Base-by-base conservation (phyloP, 208 protist species). In the Wallacemonas rigidus region DNA sequence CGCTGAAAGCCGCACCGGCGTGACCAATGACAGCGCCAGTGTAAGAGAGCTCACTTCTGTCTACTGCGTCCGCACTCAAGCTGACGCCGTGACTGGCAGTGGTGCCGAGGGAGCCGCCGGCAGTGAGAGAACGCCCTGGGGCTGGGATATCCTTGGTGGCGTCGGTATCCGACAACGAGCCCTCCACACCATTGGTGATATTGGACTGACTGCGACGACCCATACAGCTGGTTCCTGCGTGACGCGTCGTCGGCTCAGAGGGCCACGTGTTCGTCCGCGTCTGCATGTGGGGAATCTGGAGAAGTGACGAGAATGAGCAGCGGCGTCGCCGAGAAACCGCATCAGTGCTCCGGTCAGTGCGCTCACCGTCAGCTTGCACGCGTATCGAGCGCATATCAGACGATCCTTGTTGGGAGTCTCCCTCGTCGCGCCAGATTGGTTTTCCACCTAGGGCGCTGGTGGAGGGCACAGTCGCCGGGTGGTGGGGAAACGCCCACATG, bases 31-130 rank as follows among this genome's bases (percentile, higher is more conserved):
- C 15, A n/a, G 14, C 15, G 14, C 53, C 60, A 8, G 1, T 38
- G 43, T 53, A 65, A 6, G 60, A 65, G 15, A 65, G 43, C 43
- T 50, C 41, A n/a, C 60, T 65, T 65, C 60, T 4, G 60, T 65
- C 60, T 6, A 15, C 60, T 3, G 60, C 60, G 40, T 65, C 60
- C 5, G 43, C 60, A 39, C 60, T 65, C 12, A 65, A 15, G 17
- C 60, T 65, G 41, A 65, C 43, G 39, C 60, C 60, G 60, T 65
- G 60, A 17, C 60, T 65, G 4, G 60, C 26, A 14, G 60, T 65
- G 36, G 60, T 65, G 6, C 60, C 60, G 40, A 65, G 5, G 35
- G 60, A 65, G 4, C 60, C 60, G 41, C 60, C 36, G 26, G 60
- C 47, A 53, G 60, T 65, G 9, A 65, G 17, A 3, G 60, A 65